Conservation (phyloP, 2,329 filamentous ascomycete genomes). For the Cladosporium colombiae region DNA sequence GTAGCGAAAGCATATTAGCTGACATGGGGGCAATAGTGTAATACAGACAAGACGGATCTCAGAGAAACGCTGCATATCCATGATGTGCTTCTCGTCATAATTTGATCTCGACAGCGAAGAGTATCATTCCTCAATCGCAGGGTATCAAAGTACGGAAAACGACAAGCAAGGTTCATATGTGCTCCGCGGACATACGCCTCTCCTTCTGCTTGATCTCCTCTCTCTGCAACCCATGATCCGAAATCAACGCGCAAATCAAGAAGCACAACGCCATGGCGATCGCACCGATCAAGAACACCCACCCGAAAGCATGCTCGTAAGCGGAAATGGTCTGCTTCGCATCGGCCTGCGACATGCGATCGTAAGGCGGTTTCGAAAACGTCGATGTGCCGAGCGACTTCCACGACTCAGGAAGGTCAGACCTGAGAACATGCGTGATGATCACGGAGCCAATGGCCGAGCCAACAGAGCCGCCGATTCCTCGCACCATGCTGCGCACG, state of each 20-base stretch:
- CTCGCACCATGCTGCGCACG: constrained; percentile 28
- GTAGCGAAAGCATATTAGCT: neutral
- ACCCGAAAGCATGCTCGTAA: constrained; percentile 22
- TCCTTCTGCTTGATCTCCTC: constrained; percentile 18
- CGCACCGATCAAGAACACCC: constrained; percentile 22
- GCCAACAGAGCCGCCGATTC: constrained; percentile 28
- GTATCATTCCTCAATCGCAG: neutral
- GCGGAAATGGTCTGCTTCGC: constrained; percentile 16
- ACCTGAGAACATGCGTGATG: constrained; percentile 15
- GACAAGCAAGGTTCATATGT: neutral
- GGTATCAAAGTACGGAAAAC: neutral
- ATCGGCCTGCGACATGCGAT: constrained; percentile 8
- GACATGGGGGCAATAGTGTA: neutral
- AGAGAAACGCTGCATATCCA: neutral
- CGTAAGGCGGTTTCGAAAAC: constrained; percentile 21
- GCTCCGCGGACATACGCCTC: constrained; percentile 16
- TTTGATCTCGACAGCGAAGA: no score
- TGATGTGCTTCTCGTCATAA: no score
- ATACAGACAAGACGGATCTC: neutral
- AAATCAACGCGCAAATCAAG: constrained; percentile 4
- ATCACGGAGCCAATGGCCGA: constrained; percentile 26
- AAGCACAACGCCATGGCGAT: constrained; percentile 23
- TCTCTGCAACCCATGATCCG: constrained; percentile 14
- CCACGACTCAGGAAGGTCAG: constrained; percentile 17
- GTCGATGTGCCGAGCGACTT: constrained; percentile 20